A percentile compares a stretch with the other conserved stretches of the same genome.
Evolutionary conservation across 2,329 filamentous ascomycete species (phyloP).

Genomic region (Fusarium nematophilum): DNA sequence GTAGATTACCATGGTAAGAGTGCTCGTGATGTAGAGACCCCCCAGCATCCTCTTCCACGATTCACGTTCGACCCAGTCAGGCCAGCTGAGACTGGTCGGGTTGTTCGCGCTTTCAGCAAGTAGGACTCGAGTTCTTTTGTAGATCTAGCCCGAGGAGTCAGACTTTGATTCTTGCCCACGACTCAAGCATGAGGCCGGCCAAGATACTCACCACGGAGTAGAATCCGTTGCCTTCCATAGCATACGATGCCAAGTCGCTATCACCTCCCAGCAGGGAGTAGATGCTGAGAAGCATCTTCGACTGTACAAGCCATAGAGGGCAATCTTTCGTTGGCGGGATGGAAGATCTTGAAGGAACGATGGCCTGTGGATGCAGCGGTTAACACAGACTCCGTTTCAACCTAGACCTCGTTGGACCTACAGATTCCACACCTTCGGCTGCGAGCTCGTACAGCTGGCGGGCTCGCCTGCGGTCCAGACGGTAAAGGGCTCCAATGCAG

Average conservation of each 20-base stretch:
- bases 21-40: slow-evolving; percentile 12
- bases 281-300: slow-evolving; percentile 19
- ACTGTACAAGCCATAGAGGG: slow-evolving; percentile 19
- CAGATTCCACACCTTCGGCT: background rate
- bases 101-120: background rate
- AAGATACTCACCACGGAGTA: slow-evolving; percentile 20
- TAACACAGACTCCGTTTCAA: background rate
- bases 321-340: slow-evolving; percentile 2
- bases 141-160: background rate
- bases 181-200: too few relatives aligned
- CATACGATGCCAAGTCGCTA: background rate
- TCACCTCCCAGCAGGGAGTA: slow-evolving; percentile 27
- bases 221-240: slow-evolving; percentile 20
- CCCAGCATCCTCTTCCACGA: slow-evolving; percentile 25
- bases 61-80: slow-evolving; percentile 18
- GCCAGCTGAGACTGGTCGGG: slow-evolving; percentile 7
- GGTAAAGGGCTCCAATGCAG: slow-evolving; percentile 26
- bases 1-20: slow-evolving; percentile 19
- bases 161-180: too few relatives aligned
- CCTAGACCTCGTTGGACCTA: background rate
- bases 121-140: background rate
- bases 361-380: background rate
- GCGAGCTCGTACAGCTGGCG: slow-evolving; percentile 4
- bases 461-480: slow-evolving; percentile 17
- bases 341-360: too few relatives aligned